These are phyloP conservation scores for Anethum foeniculum DNA, from an alignment of 140 eudicot species.

Conservation along the genomic window DNA sequence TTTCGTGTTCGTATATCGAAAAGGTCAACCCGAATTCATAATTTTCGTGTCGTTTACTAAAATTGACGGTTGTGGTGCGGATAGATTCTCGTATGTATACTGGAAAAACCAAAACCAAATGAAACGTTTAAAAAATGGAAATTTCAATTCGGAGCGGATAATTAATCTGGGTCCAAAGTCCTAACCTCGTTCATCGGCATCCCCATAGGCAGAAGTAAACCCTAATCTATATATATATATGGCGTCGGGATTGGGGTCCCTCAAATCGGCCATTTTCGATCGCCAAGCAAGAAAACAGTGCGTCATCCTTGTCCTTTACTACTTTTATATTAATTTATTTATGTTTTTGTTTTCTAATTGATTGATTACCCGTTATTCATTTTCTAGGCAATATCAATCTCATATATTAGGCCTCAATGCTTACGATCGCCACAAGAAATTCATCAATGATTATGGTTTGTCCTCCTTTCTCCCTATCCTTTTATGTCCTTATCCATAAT, in stretches of 20 bases:
- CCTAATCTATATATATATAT: conserved; percentile 14
- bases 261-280: conserved; percentile 60
- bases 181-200: too few species aligned
- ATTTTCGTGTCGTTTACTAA: too few species aligned
- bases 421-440: conserved; percentile 85
- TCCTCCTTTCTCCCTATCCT: too few species aligned
- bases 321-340: background rate
- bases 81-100: too few species aligned
- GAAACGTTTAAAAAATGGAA: too few species aligned
- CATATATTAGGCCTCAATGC: conserved; percentile 91
- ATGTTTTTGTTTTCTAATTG: background rate
- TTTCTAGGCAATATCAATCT: conserved; percentile 76
- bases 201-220: background rate
- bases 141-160: too few species aligned
- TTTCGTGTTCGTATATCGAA: too few species aligned
- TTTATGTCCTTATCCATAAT: too few species aligned
- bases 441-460: conserved; percentile 75
- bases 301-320: background rate
- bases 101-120: too few species aligned
- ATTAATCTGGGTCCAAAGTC: too few species aligned
- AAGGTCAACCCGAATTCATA: too few species aligned
- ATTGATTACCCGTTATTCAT: background rate
- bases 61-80: too few species aligned
- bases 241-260: conserved; percentile 64
- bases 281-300: conserved; percentile 70